Percentiles rank a stretch among this genome's conserved stretches.
These are phyloP conservation scores for Takashimella koratensis DNA, from an alignment of 1,284 basidiomycete species.

Conservation along the genomic window DNA sequence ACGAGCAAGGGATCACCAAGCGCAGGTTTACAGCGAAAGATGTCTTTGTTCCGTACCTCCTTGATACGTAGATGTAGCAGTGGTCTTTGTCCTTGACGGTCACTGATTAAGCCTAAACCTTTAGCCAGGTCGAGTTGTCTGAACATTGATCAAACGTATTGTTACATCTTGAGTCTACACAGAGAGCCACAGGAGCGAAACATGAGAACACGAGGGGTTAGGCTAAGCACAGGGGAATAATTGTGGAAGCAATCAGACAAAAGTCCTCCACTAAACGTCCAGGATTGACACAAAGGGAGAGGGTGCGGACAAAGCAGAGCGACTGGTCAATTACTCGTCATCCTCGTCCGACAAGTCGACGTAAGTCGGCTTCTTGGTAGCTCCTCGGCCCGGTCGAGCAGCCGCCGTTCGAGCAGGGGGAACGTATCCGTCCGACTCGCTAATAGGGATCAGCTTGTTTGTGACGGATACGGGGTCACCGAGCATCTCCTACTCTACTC, in stretches of 20 bases:
- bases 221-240: background rate
- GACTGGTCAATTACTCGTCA: conserved; percentile 7
- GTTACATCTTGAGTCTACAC: background rate
- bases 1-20: too few species aligned
- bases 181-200: background rate
- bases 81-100: too few species aligned
- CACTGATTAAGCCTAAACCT: too few species aligned
- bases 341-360: conserved; percentile 18
- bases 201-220: background rate
- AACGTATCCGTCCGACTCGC: background rate
- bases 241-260: background rate
- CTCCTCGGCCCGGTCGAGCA: background rate
- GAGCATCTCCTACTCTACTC: conserved; percentile 8
- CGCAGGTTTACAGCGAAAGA: too few species aligned
- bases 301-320: background rate
- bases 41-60: too few species aligned
- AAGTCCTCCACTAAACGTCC: background rate
- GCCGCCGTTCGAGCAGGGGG: conserved; percentile 8
- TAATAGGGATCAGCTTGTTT: background rate
- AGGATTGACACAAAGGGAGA: background rate
- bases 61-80: too few species aligned
- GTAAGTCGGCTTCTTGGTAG: conserved; percentile 12
- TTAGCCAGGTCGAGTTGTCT: too few species aligned
- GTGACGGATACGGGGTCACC: background rate
- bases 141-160: too few species aligned